These are phyloP conservation scores for Backusella sp. DNA, from an alignment of 192 early-diverging fungal species.

Conservation along the genomic window DNA sequence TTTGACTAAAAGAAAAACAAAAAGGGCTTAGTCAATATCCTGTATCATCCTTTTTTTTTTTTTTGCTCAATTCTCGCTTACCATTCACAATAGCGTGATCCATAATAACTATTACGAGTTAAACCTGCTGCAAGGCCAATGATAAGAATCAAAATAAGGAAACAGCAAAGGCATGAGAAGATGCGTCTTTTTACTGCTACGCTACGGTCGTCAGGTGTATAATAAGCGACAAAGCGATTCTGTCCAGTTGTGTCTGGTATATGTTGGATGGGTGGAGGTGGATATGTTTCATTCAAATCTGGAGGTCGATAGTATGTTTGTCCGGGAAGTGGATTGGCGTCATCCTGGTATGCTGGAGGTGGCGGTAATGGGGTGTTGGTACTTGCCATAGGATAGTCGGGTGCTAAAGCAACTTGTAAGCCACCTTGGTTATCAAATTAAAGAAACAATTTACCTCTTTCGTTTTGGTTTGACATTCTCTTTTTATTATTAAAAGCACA, in stretches of 20 bases:
- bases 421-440: neutral
- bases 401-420: neutral
- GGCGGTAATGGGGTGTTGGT: neutral
- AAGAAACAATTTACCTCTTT: neutral
- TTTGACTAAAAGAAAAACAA: conserved; percentile 1
- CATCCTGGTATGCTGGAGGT: conserved; percentile 2
- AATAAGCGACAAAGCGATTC: neutral
- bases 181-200: neutral
- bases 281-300: neutral
- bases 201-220: neutral
- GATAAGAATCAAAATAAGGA: neutral
- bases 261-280: neutral
- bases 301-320: conserved; percentile 11
- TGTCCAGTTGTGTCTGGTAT: neutral
- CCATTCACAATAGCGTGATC: neutral
- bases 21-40: too few relatives aligned
- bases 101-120: neutral
- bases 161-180: neutral
- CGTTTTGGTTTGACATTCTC: neutral
- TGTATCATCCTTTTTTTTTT: too few relatives aligned
- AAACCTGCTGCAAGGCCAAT: conserved; percentile 7
- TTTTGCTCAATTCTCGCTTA: too few relatives aligned
- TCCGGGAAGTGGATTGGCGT: neutral
- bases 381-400: neutral
- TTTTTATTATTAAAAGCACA: neutral